Conservation (phyloP, 805 yeast genomes). For the Ogataea henricii region DNA sequence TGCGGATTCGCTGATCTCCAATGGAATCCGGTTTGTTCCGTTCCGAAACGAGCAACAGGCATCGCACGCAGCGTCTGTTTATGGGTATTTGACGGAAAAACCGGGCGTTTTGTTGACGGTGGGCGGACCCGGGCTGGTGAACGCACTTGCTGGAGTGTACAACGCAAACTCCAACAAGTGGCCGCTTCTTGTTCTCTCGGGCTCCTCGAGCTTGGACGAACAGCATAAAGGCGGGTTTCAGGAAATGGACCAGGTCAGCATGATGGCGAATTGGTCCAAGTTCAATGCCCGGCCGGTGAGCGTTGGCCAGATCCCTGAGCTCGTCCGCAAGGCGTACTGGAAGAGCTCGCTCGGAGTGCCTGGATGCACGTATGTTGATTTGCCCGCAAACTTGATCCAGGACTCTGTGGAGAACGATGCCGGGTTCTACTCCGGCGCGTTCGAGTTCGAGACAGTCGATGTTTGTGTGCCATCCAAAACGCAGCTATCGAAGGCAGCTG, state of each 20-base stretch:
- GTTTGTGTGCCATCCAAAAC: slow-evolving; percentile 35
- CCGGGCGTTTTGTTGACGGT: slow-evolving; percentile 73
- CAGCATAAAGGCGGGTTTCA: slow-evolving; percentile 66
- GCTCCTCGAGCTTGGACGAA: slow-evolving; percentile 53
- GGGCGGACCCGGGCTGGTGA: slow-evolving; percentile 76
- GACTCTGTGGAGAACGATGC: slow-evolving; percentile 17
- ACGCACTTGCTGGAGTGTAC: slow-evolving; percentile 65
- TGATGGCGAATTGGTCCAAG: slow-evolving; percentile 48
- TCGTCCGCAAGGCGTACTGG: slow-evolving; percentile 50
- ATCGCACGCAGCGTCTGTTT: slow-evolving; percentile 71
- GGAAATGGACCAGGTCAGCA: slow-evolving; percentile 64
- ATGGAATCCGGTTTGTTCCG: slow-evolving; percentile 57
- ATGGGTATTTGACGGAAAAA: slow-evolving; percentile 62
- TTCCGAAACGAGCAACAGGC: slow-evolving; percentile 77
- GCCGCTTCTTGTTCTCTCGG: slow-evolving; percentile 69
- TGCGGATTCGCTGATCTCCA: slow-evolving; percentile 58
- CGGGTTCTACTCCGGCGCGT: slow-evolving; percentile 12
- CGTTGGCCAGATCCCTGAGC: slow-evolving; percentile 37
- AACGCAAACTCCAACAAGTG: slow-evolving; percentile 63
- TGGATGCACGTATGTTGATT: slow-evolving; percentile 63
- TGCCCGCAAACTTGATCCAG: slow-evolving; percentile 63
- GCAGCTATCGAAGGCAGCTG: slow-evolving; percentile 39
- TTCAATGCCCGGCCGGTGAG: slow-evolving; percentile 41
- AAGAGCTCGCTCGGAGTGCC: slow-evolving; percentile 50
- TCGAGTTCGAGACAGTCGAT: slow-evolving; percentile 4